phyloP scores from a whole-genome alignment of 2,329 filamentous ascomycete species.

The Paraphoma sp. region DNA sequence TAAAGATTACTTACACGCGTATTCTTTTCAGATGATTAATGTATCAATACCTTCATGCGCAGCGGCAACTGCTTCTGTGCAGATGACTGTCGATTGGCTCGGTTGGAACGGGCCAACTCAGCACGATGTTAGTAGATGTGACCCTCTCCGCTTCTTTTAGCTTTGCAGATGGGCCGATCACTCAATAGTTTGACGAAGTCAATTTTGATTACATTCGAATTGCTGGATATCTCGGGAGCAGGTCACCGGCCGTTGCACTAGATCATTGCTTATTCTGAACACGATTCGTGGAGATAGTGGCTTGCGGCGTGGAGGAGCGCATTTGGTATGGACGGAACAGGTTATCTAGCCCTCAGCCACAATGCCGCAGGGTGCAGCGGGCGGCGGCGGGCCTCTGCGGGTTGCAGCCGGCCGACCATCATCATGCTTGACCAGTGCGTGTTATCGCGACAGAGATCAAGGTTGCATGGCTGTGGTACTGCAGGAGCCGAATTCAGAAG shows the following conservation, averaged over 20 bases:
- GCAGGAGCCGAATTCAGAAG: background rate
- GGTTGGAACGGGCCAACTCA: constrained; percentile 4
- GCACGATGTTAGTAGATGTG: background rate
- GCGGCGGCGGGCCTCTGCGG: background rate
- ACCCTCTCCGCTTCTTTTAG: constrained; percentile 1
- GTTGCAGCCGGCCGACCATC: background rate
- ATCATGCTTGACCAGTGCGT: background rate
- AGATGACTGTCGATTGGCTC: constrained; percentile 9
- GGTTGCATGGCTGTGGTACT: background rate
- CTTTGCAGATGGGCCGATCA: constrained; percentile 10
- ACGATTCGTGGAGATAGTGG: background rate
- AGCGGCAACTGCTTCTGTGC: background rate
- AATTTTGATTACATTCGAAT: background rate
- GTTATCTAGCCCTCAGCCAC: background rate
- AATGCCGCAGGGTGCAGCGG: background rate
- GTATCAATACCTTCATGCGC: constrained; percentile 13
- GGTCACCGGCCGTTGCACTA: constrained; percentile 7
- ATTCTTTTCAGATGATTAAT: constrained; percentile 23
- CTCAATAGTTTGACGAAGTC: constrained; percentile 11
- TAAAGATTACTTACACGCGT: constrained; percentile 3
- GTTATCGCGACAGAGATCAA: background rate
- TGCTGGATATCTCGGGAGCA: constrained; percentile 1
- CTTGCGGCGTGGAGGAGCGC: background rate
- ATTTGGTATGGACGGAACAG: background rate
- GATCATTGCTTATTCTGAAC: constrained; percentile 5